Evolutionary conservation across 164 flowering plant genomes (phyloP).

Genomic region (Houttuynia cordata): DNA sequence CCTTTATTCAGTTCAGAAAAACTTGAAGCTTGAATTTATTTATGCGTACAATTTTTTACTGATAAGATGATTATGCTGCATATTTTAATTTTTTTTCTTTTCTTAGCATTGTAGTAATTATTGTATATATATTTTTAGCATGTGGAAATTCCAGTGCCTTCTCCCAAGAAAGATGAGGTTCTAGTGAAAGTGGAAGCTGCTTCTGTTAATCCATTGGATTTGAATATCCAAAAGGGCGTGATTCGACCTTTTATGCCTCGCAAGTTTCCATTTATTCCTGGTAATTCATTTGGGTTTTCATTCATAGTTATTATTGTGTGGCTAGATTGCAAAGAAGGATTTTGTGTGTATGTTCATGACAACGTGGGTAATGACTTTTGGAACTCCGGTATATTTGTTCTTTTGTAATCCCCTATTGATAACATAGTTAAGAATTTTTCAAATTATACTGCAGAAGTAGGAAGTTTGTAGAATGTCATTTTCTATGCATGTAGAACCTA

Average conservation of each 20-base stretch:
- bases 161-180: constrained; percentile 13
- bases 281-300: background rate
- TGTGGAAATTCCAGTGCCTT: constrained; percentile 19
- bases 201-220: constrained; percentile 14
- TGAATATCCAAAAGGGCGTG: constrained; percentile 15
- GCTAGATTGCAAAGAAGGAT: background rate
- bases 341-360: background rate
- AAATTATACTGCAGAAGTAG: background rate
- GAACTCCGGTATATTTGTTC: background rate
- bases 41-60: background rate
- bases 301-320: background rate
- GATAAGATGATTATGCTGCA: background rate
- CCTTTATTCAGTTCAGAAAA: no score
- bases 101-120: background rate
- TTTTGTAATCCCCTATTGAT: background rate
- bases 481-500: background rate
- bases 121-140: constrained; percentile 5
- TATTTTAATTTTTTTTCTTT: background rate
- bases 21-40: no score
- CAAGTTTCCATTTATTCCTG: constrained; percentile 18
- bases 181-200: constrained; percentile 14
- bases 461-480: background rate
- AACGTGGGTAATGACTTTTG: background rate
- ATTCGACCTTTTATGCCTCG: constrained; percentile 8
- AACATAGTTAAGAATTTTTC: no score